Evolutionary conservation across 371 early-diverging fungal species (phyloP).

Genomic region (Apophysomyces ossiformis): DNA sequence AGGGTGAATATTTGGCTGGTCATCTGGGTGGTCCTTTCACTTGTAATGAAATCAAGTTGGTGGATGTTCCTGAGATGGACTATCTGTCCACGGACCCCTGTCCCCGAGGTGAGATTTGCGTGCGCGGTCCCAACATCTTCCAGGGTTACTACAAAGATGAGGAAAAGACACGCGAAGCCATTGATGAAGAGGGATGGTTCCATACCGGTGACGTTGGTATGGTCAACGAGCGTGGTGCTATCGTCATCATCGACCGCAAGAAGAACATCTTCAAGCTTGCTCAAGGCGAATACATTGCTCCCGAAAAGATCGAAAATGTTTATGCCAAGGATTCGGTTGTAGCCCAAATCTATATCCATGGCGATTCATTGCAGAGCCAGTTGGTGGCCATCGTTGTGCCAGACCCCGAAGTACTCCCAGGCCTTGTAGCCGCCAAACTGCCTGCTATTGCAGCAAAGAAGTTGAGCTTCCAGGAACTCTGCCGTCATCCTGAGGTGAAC

Average conservation of each 20-base stretch:
- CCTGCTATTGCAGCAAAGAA: conserved; percentile 10
- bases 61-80: conserved; percentile 89
- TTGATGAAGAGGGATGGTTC: conserved; percentile 91
- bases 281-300: conserved; percentile 96
- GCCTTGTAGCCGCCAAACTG: conserved; percentile 23
- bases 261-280: conserved; percentile 98
- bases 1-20: conserved; percentile 59
- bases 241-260: conserved; percentile 91
- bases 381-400: conserved; percentile 90
- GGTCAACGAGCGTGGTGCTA: conserved; percentile 68
- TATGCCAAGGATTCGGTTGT: conserved; percentile 60
- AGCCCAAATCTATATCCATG: conserved; percentile 80
- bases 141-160: conserved; percentile 86
- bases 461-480: conserved; percentile 46
- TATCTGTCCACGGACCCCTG: conserved; percentile 80
- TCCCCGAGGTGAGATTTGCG: conserved; percentile 91
- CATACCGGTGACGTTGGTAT: conserved; percentile 92
- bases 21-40: conserved; percentile 76
- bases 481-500: conserved; percentile 60
- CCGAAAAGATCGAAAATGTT: conserved; percentile 92
- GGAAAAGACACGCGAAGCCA: conserved; percentile 79
- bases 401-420: conserved; percentile 59
- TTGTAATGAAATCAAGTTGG: conserved; percentile 81
- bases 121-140: conserved; percentile 85
- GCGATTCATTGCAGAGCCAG: conserved; percentile 79